A percentile compares a stretch with the other conserved stretches of the same genome.
These are phyloP conservation scores for Kwoniella dendrophila DNA, from an alignment of 768 basidiomycete species.

Conservation along the genomic window DNA sequence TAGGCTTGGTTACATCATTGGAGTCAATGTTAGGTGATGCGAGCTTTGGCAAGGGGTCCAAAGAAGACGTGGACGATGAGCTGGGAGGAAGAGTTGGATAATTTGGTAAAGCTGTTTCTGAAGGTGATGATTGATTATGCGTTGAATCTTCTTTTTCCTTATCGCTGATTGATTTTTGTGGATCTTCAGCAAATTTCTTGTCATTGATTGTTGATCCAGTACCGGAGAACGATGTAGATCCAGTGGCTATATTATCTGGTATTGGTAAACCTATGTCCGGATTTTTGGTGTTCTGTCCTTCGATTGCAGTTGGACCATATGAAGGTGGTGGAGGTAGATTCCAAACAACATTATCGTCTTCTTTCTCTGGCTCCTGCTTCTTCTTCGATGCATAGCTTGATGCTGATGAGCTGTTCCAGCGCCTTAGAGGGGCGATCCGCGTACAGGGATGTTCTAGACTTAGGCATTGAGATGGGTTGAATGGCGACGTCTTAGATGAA, in stretches of 20 bases:
- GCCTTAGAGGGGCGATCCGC: neutral
- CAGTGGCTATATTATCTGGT: slow-evolving; percentile 7
- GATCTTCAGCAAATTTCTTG: neutral
- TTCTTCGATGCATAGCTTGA: neutral
- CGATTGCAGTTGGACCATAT: no score
- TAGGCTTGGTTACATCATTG: neutral
- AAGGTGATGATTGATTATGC: neutral
- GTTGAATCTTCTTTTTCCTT: neutral
- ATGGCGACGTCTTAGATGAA: neutral
- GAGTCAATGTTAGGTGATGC: neutral
- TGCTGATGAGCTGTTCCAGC: neutral
- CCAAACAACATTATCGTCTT: neutral
- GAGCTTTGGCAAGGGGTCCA: neutral
- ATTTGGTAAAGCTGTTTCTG: slow-evolving; percentile 3
- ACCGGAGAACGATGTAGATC: neutral
- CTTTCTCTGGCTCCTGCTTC: neutral
- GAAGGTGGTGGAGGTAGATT: slow-evolving; percentile 2
- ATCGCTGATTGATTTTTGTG: neutral
- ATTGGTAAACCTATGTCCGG: slow-evolving; percentile 11
- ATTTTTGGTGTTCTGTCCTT: no score
- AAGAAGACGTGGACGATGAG: neutral
- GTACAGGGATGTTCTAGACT: neutral
- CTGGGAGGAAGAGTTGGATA: slow-evolving; percentile 7
- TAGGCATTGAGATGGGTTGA: neutral
- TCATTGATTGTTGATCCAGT: neutral